phyloP scores from a whole-genome alignment of 441 rosid species.

The Croton setiger region DNA sequence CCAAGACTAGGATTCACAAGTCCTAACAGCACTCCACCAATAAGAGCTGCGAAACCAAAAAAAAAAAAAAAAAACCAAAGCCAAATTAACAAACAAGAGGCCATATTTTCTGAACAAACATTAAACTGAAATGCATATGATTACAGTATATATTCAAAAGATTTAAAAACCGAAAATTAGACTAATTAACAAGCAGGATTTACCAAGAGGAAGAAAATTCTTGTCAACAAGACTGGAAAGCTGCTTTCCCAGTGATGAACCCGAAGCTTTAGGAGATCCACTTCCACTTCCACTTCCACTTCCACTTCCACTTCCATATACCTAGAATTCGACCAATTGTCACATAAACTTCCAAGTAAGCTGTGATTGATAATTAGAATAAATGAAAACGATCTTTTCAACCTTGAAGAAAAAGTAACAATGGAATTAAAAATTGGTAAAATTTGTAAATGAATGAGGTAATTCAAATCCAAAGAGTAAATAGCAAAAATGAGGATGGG shows the following conservation, averaged over 20 bases:
- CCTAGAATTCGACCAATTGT: slow-evolving; percentile 28
- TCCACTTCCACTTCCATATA: slow-evolving; percentile 15
- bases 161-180: background rate
- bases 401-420: no score
- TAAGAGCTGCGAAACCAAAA: slow-evolving; percentile 55
- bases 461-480: no score
- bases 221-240: slow-evolving; percentile 40
- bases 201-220: slow-evolving; percentile 89
- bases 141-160: background rate
- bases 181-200: background rate
- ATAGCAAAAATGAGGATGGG: background rate
- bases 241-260: slow-evolving; percentile 44
- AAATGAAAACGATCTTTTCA: background rate
- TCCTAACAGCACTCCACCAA: slow-evolving; percentile 78
- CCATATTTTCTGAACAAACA: no score
- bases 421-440: no score
- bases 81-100: slow-evolving; percentile 6
- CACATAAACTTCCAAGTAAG: background rate
- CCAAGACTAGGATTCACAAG: slow-evolving; percentile 86
- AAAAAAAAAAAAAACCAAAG: slow-evolving; percentile 10
- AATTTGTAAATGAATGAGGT: no score
- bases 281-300: slow-evolving; percentile 18
- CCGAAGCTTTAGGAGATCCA: slow-evolving; percentile 25
- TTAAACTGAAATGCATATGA: background rate
- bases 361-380: no score